Conservation (phyloP, 495 filamentous ascomycete genomes). For the Neurospora hispaniola region DNA sequence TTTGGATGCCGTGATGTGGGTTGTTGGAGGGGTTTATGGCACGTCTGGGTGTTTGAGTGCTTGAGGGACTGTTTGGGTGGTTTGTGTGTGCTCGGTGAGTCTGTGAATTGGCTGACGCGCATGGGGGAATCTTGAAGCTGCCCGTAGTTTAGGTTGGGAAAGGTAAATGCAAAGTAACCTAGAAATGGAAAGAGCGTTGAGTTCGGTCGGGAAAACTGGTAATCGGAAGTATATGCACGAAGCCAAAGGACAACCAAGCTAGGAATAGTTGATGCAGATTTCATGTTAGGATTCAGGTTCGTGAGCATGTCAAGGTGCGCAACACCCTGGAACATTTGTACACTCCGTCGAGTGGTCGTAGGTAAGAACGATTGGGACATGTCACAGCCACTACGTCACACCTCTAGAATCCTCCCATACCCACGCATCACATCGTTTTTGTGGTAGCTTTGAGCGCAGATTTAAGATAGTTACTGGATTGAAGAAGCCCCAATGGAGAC, state of each 20-base stretch:
- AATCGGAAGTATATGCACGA: not conserved
- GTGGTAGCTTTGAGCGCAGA: not conserved
- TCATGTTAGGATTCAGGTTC: not conserved
- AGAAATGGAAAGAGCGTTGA: not conserved
- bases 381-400: not conserved
- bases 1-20: not conserved
- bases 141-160: not conserved
- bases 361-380: not conserved
- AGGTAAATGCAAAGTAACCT: not conserved
- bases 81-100: no score
- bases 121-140: not conserved
- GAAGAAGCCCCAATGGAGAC: not conserved
- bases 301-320: not conserved
- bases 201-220: not conserved
- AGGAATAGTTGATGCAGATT: not conserved
- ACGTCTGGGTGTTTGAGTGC: not conserved
- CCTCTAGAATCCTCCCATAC: not conserved
- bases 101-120: no score
- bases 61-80: not conserved
- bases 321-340: not conserved
- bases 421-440: not conserved
- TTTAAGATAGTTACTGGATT: not conserved
- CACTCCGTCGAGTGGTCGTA: not conserved
- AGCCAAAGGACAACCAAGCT: not conserved
- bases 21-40: constrained; percentile 22